Conservation (phyloP, 129 eudicot species). For the Centrapalus pauciflorus region DNA sequence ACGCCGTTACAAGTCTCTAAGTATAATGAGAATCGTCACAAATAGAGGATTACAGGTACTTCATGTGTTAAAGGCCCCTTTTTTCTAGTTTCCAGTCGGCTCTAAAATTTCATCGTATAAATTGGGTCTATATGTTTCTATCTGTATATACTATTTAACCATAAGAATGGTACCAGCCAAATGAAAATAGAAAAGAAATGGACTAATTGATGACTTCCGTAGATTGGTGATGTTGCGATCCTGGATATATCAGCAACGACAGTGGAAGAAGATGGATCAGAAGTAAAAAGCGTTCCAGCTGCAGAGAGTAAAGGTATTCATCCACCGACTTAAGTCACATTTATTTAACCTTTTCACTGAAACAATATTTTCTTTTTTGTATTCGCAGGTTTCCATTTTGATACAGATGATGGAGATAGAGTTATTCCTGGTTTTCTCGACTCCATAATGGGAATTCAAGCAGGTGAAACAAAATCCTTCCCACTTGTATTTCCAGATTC, state of each 20-base stretch:
- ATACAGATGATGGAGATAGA: conserved; percentile 87
- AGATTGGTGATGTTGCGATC: conserved; percentile 92
- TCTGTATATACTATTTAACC: not conserved
- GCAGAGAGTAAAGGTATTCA: conserved; percentile 89
- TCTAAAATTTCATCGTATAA: not conserved
- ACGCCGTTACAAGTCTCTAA: conserved; percentile 78
- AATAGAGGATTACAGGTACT: conserved; percentile 90
- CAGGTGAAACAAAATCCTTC: conserved; percentile 88
- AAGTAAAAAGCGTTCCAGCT: conserved; percentile 72
- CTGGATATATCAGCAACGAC: conserved; percentile 94
- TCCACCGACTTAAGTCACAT: conserved; percentile 1
- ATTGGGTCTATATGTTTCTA: not conserved
- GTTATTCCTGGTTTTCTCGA: conserved; percentile 86
- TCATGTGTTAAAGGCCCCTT: not conserved
- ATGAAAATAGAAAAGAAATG: not conserved
- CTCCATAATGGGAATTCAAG: conserved; percentile 69
- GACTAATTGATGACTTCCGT: conserved; percentile 14
- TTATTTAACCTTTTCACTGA: not conserved
- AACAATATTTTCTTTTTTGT: not conserved
- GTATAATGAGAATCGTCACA: conserved; percentile 64
- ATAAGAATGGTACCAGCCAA: not conserved
- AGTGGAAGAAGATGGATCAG: conserved; percentile 62
- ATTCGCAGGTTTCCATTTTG: conserved; percentile 76
- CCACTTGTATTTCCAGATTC: conserved; percentile 85
- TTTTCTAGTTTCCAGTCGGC: not conserved